These are phyloP conservation scores for Plasmodium berghei DNA, from an alignment of 169 alveolate genomes.

Conservation along the genomic window DNA sequence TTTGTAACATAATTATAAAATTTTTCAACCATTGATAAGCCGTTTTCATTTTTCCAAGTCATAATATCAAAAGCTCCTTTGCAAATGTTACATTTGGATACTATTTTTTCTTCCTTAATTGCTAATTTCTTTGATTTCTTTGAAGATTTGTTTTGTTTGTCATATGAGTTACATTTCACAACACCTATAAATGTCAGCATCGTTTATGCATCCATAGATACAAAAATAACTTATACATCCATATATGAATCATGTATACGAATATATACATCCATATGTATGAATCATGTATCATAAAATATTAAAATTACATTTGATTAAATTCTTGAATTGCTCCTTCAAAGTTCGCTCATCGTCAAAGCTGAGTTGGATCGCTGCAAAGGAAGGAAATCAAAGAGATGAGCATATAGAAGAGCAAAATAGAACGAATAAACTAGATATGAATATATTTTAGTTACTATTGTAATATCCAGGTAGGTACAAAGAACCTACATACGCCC, in stretches of 20 bases:
- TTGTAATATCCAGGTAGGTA: conserved; percentile 56
- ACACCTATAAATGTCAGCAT: conserved; percentile 8
- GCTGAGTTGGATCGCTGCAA: conserved; percentile 28
- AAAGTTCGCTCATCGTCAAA: conserved; percentile 19
- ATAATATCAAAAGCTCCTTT: conserved; percentile 35
- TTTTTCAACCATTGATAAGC: conserved; percentile 39
- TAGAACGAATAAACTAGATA: neutral
- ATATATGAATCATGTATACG: neutral
- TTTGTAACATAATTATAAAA: conserved; percentile 20
- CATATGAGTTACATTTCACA: conserved; percentile 7
- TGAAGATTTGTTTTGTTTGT: neutral
- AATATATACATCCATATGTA: too few species aligned
- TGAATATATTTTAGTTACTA: conserved; percentile 19
- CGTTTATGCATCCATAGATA: too few species aligned
- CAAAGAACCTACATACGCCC: conserved; percentile 44
- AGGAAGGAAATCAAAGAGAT: neutral
- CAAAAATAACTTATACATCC: too few species aligned
- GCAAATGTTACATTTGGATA: conserved; percentile 38
- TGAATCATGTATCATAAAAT: neutral
- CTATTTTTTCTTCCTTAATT: neutral
- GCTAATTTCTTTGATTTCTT: neutral
- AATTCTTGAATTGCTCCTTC: conserved; percentile 4
- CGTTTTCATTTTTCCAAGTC: conserved; percentile 13
- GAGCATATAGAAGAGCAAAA: neutral
- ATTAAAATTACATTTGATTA: conserved; percentile 21